Base-by-base conservation (phyloP, 257 asterid genomes). In the Fraxinus anomala region DNA sequence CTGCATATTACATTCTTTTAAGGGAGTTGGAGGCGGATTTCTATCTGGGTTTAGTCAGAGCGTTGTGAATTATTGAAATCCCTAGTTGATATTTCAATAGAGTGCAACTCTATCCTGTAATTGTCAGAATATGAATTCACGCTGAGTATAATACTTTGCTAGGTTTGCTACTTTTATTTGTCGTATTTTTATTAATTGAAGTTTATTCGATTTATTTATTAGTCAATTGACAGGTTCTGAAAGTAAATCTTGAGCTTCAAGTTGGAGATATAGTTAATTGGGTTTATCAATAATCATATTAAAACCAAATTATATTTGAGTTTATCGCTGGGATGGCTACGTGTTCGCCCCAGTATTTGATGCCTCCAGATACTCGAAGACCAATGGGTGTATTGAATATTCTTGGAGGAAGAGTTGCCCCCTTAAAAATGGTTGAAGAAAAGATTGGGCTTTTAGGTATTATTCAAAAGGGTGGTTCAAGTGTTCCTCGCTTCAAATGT, bases 381-480 rank as follows among this genome's bases (percentile, higher is more conserved):
- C 79, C 86, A 2, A 61, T 72, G 83, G 87, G 87, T 33, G 78
- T 75, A 39, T 69, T 85, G 77, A 71, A 84, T 74, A 67, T 59
- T 77, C 80, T 79, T 79, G 86, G 85, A 61, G 89, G 89, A 80
- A 87, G 84, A 75, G 65, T 75, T 24, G 69, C 85, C 51, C 71
- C 86, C 47, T 19, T 79, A 76, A 87, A 85, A 77, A 73, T 66
- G 79, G 69, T 34, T 40, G 79, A 83, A 28, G 91, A 83, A 36
- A 87, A 81, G 85, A 80, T 69, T 54, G 83, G 86, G 40, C 66
- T 63, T n/a, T 33, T 68, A 76, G 83, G 82, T 23, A 21, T 77
- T 67, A 31, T 36, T 72, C 79, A 74, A 12, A 87, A 40, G 75
- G 51, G 44, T 36, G 65, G 68, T 66, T 77, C 83, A 74, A 67